Base-by-base conservation (phyloP, 805 yeast species). In the Starmerella tilneyi region DNA sequence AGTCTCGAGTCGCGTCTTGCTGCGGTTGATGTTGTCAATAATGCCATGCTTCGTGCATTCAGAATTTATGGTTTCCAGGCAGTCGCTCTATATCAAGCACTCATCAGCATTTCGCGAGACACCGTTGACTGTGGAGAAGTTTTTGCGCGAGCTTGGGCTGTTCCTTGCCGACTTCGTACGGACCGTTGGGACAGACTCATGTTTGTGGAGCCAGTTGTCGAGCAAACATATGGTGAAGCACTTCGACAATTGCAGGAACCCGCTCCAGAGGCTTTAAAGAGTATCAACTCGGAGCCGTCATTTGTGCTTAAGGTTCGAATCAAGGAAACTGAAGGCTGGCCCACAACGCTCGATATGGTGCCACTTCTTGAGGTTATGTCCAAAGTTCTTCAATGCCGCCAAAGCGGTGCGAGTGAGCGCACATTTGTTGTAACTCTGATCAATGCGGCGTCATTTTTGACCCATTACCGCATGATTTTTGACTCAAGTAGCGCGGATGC, bases 401-500 rank as follows among this genome's bases (percentile, higher is more conserved):
- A 72, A 12, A 71, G 74, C 45, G 30, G 30, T 16, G 29, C 30
- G 5, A 81, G 85, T 84, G 85, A 78, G 47, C 55, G 51, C 19
- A 57, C 76, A 1, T 81, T 78, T 58, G 74, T 84, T 0, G 76
- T 69, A 52, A 61, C 76, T 1, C 64, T 80, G 64, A 73, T 81
- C 1, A 84, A 81, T 58, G 66, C 81, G 37, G 53, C 53, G 5
- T 47, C 54, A 2, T 42, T 32, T 55, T 57, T 84, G 21, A 68
- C 83, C 6, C 78, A 78, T 53, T 60, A 76, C 50, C 62, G 62
- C 11, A 61, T 83, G 9, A 79, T 79, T 51, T 61, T 62, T 29
- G 60, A 65, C 2, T 60, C 69, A 27, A 59, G 58, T 6, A 59
- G 58, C 5, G 68, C 65, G 19, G 22, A 26, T 8, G 22, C 39